These are phyloP conservation scores for Penicillium sp. DNA, from an alignment of 2,329 filamentous ascomycete genomes.

Conservation along the genomic window DNA sequence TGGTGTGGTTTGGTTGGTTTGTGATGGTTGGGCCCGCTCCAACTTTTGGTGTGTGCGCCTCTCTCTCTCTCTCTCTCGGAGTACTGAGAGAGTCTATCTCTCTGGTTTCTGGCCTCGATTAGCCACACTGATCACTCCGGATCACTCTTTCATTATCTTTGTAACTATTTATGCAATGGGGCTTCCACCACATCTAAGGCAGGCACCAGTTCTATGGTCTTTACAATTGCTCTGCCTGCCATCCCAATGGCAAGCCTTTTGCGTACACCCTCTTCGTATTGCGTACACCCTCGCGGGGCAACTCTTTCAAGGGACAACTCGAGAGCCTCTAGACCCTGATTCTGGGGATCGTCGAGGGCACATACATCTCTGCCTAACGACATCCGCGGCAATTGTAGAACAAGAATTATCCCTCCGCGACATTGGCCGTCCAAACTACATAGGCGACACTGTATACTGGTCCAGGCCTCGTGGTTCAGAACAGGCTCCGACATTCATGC, in stretches of 20 bases:
- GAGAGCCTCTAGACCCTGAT: background rate
- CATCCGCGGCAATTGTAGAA: background rate
- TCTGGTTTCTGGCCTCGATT: slow-evolving; percentile 15
- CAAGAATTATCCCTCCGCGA: too few species aligned
- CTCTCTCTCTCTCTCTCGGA: too few species aligned
- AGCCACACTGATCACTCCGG: slow-evolving; percentile 4
- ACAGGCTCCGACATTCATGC: slow-evolving; percentile 7
- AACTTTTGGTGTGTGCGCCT: background rate
- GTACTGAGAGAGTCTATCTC: background rate
- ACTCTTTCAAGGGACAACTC: background rate
- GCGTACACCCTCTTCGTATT: background rate
- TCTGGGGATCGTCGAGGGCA: background rate
- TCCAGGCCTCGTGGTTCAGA: background rate
- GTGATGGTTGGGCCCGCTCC: slow-evolving; percentile 30
- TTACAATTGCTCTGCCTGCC: background rate
- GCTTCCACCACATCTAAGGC: background rate
- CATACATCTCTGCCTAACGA: background rate
- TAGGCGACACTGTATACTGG: background rate
- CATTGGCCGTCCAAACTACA: background rate
- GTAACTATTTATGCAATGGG: background rate
- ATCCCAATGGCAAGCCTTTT: background rate
- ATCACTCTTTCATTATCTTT: background rate
- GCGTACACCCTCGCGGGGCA: slow-evolving; percentile 1
- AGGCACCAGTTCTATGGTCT: slow-evolving; percentile 1
- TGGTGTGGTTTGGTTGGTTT: slow-evolving; percentile 25